Base-by-base conservation (phyloP, 306 rosid species). In the Cucurbita argyrosperma region DNA sequence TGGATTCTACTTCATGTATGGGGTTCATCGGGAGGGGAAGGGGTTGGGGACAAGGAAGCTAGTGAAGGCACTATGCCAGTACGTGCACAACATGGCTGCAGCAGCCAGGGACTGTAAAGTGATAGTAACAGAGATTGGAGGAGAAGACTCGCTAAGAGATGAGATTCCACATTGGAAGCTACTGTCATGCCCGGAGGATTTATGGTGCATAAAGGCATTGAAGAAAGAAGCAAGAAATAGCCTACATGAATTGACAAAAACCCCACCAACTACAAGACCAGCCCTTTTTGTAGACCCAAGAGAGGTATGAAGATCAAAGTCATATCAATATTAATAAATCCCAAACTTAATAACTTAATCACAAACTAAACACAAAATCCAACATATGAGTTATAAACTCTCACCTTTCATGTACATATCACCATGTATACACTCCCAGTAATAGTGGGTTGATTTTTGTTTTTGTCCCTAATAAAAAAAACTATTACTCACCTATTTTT, bases 251-350 rank as follows among this genome's bases (percentile, higher is more conserved):
- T 80, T 83, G 82, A 86, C 90, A 55, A 84, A 89, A 85, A 77
- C 83, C 79, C 88, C 88, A 82, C 88, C 85, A 49, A 67, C 81
- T 76, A 86, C 83, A 81, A 69, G 74, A 69, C 74, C 74, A 69
- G 69, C 95, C 76, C 97, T 94, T 81, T 94, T 94, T 87, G 97
- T 94, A 74, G 98, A 94, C 88, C 98, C 98, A 53, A 90, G 98
- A 83, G 98, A 94, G 80, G 96, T 90, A 62, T 91, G 86, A 69
- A 49, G 26, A 26, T 26, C 42, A 49, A 69, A 69, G 52, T 66
- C 72, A 19, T 66, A 66, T 19, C 54, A 66, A 6, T 66, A 66
- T 19, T 66, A 66, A 66, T 66, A 66, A 66, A 66, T 43, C 72
- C 35, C 51, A 64, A 8, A 64, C 71, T 64, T 42, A 64, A 43